Conservation (phyloP, 768 basidiomycete genomes). For the Lactarius akahatsu region DNA sequence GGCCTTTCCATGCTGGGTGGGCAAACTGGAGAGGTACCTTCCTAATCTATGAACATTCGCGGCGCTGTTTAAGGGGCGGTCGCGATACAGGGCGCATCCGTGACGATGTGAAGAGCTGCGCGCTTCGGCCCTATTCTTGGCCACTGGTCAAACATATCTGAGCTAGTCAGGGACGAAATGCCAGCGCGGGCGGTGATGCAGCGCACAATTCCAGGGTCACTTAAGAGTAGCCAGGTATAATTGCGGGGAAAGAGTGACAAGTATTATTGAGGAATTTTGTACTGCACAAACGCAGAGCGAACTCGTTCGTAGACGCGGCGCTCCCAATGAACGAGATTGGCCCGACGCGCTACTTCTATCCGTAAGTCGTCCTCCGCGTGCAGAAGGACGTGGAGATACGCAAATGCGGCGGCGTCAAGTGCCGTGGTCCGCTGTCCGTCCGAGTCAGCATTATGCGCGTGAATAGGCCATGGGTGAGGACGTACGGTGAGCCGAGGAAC, state of each 20-base stretch:
- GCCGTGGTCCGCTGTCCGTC: slow-evolving; percentile 60
- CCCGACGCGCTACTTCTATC: slow-evolving; percentile 64
- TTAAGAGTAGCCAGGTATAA: slow-evolving; percentile 4
- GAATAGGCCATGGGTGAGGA: slow-evolving; percentile 8
- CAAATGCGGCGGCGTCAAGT: slow-evolving; percentile 79
- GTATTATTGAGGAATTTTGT: slow-evolving; percentile 6
- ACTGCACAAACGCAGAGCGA: slow-evolving; percentile 42
- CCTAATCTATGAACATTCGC: background rate
- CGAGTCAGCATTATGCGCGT: slow-evolving; percentile 5
- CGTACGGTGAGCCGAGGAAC: slow-evolving; percentile 76
- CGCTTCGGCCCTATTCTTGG: background rate
- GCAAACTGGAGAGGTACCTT: background rate
- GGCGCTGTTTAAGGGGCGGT: background rate
- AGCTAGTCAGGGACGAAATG: slow-evolving; percentile 6
- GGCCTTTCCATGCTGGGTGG: background rate
- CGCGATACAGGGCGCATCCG: background rate
- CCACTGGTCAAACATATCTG: background rate
- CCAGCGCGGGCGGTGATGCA: background rate
- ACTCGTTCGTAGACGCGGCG: slow-evolving; percentile 61
- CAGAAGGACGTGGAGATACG: slow-evolving; percentile 71
- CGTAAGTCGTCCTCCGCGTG: slow-evolving; percentile 47
- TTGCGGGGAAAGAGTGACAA: background rate
- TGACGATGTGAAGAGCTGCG: background rate
- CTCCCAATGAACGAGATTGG: slow-evolving; percentile 83
- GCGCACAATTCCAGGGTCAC: background rate